Evolutionary conservation across 768 basidiomycete genomes (phyloP), one percentile per base, ranked within the genome.

Genomic region (Punctularia strigosozonata): DNA sequence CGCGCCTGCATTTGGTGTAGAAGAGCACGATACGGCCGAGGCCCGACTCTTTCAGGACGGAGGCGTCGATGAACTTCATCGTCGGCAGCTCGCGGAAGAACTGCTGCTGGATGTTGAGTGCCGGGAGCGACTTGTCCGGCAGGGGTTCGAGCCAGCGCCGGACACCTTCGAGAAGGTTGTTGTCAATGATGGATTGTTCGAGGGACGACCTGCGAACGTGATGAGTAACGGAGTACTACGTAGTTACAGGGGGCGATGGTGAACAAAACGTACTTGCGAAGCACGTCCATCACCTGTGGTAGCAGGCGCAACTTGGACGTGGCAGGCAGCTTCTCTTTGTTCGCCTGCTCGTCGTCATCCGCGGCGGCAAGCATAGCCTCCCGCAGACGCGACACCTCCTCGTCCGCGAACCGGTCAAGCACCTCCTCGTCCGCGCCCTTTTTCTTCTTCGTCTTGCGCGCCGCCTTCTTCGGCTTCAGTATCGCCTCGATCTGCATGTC

Each of bases 1-100:
- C 89, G 32, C 89, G 82, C 56, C 83, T 88, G 68, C 83, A 87
- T 54, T 91, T 91, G 18, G 91, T 94, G 68, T 99, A 99, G 62
- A 98, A 98, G 21, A 94, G 64, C 26, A 98, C 68, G 48, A 98
- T 72, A 42, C 81, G 80, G 13, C 95, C 95, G 4, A 99, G 69
- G 0, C 80, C 77, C 1, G 86, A 86, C 55, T 94, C 88, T 55
- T 92, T 94, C 49, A 99, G 79, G 4, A 87, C 86, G 15, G 77
- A 60, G 23, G 79, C 78, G 60, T 97, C 94, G 53, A 97, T 91
- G 50, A 84, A 85, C 46, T 86, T 82, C 81, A 98, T 88, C 65
- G 82, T 88, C 45, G 68, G 69, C 7, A 99, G 65, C 38, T 80
- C 72, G 23, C 74, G 70, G 61, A 98, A 89, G 47, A 98, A 79